These are phyloP conservation scores for Fusarium begoniae DNA, from an alignment of 2,329 filamentous ascomycete species.

Conservation along the genomic window DNA sequence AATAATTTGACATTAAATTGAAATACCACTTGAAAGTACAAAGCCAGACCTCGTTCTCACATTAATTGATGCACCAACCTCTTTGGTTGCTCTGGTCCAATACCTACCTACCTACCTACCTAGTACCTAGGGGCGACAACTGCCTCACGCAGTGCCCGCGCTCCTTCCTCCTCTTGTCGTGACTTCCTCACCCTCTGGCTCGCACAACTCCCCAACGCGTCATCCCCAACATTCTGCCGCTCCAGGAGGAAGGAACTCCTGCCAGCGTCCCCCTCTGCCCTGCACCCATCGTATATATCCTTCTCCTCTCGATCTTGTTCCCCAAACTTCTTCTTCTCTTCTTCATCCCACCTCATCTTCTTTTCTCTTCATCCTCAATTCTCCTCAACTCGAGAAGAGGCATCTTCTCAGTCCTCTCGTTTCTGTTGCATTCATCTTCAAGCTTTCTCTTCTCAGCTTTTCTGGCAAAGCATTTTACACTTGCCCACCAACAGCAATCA, in stretches of 20 bases:
- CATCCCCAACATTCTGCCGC: slow-evolving; percentile 28
- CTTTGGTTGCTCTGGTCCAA: not conserved
- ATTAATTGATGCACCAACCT: not conserved
- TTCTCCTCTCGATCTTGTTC: slow-evolving; percentile 1
- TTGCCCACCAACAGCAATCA: not conserved
- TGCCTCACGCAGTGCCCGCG: not conserved
- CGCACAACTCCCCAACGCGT: slow-evolving; percentile 12
- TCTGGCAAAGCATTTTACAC: slow-evolving; percentile 18
- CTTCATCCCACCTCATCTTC: slow-evolving; percentile 17
- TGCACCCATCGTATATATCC: slow-evolving; percentile 4
- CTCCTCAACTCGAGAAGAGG: slow-evolving; percentile 15
- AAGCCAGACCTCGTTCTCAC: not conserved
- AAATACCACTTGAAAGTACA: not conserved
- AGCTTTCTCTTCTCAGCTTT: slow-evolving; percentile 4
- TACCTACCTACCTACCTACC: not conserved
- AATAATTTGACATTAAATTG: not conserved
- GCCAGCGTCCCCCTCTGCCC: not conserved
- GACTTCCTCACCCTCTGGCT: slow-evolving; percentile 17
- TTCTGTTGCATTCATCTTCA: slow-evolving; percentile 25
- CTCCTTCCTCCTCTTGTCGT: slow-evolving; percentile 20
- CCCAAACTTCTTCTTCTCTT: slow-evolving; percentile 14
- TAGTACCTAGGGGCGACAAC: not conserved
- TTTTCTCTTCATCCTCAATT: slow-evolving; percentile 27
- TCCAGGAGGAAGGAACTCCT: slow-evolving; percentile 34
- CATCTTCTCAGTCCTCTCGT: slow-evolving; percentile 26